Base-by-base conservation (phyloP, 2,329 filamentous ascomycete species). In the Bipolaris victoriae region DNA sequence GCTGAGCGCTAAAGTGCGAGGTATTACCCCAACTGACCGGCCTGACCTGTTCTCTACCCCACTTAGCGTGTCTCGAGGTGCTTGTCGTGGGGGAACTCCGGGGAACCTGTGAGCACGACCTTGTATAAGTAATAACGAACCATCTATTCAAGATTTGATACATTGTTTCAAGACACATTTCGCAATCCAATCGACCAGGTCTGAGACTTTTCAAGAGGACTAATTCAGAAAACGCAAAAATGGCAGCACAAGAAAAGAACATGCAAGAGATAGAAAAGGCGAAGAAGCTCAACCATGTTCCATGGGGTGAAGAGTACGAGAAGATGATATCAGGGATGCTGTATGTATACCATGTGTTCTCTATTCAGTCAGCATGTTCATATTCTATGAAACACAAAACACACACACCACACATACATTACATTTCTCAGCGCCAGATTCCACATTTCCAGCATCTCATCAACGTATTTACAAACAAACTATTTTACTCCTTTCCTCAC, bases 311-410 rank as follows among this genome's bases (percentile, higher is more conserved):
- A 7, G 82, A 87, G 58, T 88, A 87, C 52, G 84, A 88, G 66
- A 84, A 83, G 66, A 88, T 88, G 84, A 84, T 88, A 46, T 87
- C 84, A 0, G 85, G 85, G 26, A 84, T 87, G 77, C 77, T 87
- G 84, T 85, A 70, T 63, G 79, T 69, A 16, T 16, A 29, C 22
- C 6, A 6, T 7, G 11, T 29, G 3, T 43, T 5, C 18, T 48
- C 5, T 18, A n/a, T 33, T 7, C 10, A n/a, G n/a, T 5, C 3
- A 7, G 4, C 11, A 24, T n/a, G 5, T 24, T 15, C 5, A 41
- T 24, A 26, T 15, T 41, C 13, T 6, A 26, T 7, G 7, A 5
- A 5, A 1, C 3, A 40, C n/a, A 0, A n/a, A 2, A 16, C 16
- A 16, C 9, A 22, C 7, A 37, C 15, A 2, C 2, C 6, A 9